A percentile compares a stretch with the other conserved stretches of the same genome.
phyloP scores from a whole-genome alignment of 2,329 filamentous ascomycete species.

The Aspergillus amoenus region DNA sequence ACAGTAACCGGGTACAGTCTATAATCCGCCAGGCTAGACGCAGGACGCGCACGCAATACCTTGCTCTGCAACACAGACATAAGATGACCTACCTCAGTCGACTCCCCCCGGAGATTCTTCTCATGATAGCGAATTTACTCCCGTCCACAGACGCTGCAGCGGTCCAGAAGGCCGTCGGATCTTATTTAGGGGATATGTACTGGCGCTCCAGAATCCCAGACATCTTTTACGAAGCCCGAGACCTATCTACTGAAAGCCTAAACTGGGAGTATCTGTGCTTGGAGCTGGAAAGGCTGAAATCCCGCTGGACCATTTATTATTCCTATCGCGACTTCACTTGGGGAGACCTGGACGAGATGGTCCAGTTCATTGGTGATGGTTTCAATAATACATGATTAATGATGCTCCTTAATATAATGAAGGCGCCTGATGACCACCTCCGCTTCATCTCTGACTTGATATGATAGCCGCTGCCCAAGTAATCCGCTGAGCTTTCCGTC shows the following conservation, averaged over 20 bases:
- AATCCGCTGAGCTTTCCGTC: too few relatives aligned
- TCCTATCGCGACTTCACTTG: too few relatives aligned
- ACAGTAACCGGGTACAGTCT: background rate
- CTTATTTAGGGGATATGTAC: background rate
- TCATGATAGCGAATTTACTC: background rate
- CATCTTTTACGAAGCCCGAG: background rate
- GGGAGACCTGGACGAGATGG: too few relatives aligned
- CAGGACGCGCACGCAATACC: background rate
- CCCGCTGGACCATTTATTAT: too few relatives aligned
- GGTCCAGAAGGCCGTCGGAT: background rate
- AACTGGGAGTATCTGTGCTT: background rate
- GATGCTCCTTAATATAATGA: too few relatives aligned
- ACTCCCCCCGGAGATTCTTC: background rate
- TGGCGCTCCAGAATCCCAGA: background rate
- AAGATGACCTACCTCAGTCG: background rate
- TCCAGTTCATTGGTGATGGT: too few relatives aligned
- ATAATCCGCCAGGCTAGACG: background rate
- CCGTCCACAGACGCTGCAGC: background rate
- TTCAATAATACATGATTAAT: too few relatives aligned
- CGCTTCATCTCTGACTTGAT: too few relatives aligned
- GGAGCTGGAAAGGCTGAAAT: background rate
- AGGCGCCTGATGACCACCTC: too few relatives aligned
- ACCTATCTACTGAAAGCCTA: background rate
- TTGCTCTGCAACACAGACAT: background rate
- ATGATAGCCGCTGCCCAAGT: too few relatives aligned